Conservation (phyloP, 139 green algal species). For the Tetraselmis striata region DNA sequence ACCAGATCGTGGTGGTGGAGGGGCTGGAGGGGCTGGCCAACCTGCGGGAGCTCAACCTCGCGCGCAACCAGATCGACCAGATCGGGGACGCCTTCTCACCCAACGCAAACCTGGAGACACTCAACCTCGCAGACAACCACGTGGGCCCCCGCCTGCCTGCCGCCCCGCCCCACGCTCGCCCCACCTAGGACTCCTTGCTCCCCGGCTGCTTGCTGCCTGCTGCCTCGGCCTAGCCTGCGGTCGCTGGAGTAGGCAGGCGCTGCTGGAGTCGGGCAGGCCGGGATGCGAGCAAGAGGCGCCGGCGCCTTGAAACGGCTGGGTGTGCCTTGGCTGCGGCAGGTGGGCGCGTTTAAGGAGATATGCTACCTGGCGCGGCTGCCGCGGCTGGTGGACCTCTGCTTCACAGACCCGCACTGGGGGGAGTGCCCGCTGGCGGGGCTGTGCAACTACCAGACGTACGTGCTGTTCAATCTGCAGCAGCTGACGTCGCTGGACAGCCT, state of each 20-base stretch:
- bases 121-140: slow-evolving; percentile 66
- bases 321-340: no score
- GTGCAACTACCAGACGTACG: slow-evolving; percentile 71
- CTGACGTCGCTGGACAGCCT: slow-evolving; percentile 60
- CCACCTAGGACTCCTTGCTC: no score
- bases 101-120: slow-evolving; percentile 33
- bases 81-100: slow-evolving; percentile 32
- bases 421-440: slow-evolving; percentile 52
- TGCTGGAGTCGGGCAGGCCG: no score
- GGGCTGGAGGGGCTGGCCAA: slow-evolving; percentile 39
- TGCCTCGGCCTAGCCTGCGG: no score
- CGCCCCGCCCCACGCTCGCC: no score
- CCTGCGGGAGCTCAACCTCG: slow-evolving; percentile 61
- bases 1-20: slow-evolving; percentile 51
- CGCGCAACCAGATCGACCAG: slow-evolving; percentile 51
- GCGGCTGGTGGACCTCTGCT: slow-evolving; percentile 54
- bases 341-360: slow-evolving; percentile 35
- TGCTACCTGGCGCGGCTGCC: slow-evolving; percentile 37
- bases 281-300: no score
- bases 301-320: no score
- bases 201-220: no score
- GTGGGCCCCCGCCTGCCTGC: no score
- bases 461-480: slow-evolving; percentile 29
- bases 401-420: slow-evolving; percentile 69
- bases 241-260: no score